Percentiles rank a stretch among this genome's conserved stretches.
Evolutionary conservation across 1,139 yeast species (phyloP).

Genomic region (Meyerozyma smithsonii): DNA sequence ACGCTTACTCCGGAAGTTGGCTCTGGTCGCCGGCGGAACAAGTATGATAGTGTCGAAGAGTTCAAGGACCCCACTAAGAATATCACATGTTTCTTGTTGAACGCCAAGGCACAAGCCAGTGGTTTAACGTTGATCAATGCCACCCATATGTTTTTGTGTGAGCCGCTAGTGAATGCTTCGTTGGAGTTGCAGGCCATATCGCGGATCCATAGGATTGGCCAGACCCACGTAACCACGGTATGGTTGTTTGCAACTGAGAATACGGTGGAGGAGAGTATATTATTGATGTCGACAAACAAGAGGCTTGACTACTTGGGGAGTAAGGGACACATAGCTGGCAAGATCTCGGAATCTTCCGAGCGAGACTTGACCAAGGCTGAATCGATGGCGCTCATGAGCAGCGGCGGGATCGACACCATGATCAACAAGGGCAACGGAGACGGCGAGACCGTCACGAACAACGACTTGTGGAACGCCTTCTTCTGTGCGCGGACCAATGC

Average conservation of each 20-base stretch:
- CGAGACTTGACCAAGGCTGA: constrained; percentile 28
- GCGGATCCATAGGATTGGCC: constrained; percentile 91
- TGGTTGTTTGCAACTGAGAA: constrained; percentile 86
- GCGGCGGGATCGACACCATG: constrained; percentile 37
- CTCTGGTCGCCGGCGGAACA: constrained; percentile 24
- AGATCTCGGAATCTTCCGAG: constrained; percentile 12
- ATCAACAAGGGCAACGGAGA: constrained; percentile 38
- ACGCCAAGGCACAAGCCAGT: constrained; percentile 83
- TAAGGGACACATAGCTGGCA: constrained; percentile 2
- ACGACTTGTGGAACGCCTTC: constrained; percentile 59
- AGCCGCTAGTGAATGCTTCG: constrained; percentile 86
- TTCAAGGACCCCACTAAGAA: constrained; percentile 57
- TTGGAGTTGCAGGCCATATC: constrained; percentile 89
- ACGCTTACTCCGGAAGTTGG: constrained; percentile 32
- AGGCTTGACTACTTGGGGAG: constrained; percentile 34
- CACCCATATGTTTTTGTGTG: constrained; percentile 82
- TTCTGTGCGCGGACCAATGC: constrained; percentile 30
- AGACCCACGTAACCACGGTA: constrained; percentile 69
- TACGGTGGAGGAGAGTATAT: constrained; percentile 87
- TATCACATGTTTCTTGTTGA: constrained; percentile 78
- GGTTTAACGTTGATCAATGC: constrained; percentile 91
- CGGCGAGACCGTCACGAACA: constrained; percentile 53
- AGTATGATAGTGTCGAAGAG: constrained; percentile 46
- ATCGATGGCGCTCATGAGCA: constrained; percentile 32
- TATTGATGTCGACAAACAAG: constrained; percentile 51